Conservation (phyloP, 2,329 filamentous ascomycete species). For the Triangularia setosa region DNA sequence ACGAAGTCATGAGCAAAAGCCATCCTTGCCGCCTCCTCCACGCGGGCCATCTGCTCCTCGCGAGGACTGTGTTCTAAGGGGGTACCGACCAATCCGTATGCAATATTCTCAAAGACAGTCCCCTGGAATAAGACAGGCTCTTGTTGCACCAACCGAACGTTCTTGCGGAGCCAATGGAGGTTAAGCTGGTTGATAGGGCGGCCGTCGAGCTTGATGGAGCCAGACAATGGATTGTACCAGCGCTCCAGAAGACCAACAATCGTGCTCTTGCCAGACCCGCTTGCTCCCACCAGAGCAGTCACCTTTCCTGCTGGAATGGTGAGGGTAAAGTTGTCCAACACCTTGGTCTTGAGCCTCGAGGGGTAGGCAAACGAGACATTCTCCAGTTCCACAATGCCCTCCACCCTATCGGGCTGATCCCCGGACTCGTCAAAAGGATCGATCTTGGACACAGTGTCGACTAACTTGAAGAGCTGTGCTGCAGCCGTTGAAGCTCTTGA, state of each 20-base stretch:
- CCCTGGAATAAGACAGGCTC: constrained; percentile 39
- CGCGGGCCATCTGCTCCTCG: constrained; percentile 43
- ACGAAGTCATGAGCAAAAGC: constrained; percentile 42
- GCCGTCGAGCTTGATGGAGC: constrained; percentile 30
- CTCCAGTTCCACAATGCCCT: constrained; percentile 41
- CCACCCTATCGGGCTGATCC: constrained; percentile 29
- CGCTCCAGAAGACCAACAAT: constrained; percentile 52
- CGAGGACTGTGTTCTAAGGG: constrained; percentile 31
- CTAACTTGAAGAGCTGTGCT: constrained; percentile 43
- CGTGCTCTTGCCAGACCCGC: constrained; percentile 41
- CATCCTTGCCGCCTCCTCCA: constrained; percentile 51
- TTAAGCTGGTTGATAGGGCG: constrained; percentile 27
- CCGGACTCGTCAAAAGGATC: constrained; percentile 42
- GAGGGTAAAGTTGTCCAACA: constrained; percentile 37
- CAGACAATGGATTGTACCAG: constrained; percentile 41
- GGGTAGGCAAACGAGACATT: constrained; percentile 50
- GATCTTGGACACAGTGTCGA: constrained; percentile 39
- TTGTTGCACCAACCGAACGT: constrained; percentile 33
- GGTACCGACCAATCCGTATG: constrained; percentile 41
- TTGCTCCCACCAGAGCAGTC: constrained; percentile 53
- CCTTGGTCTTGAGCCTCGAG: constrained; percentile 42
- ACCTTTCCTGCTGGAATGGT: constrained; percentile 40
- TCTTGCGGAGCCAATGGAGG: constrained; percentile 30
- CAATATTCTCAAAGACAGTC: constrained; percentile 48
- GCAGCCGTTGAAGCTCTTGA: constrained; percentile 46